A percentile compares a stretch with the other conserved stretches of the same genome.
phyloP scores from a whole-genome alignment of 257 asterid genomes.

The Echium plantagineum region DNA sequence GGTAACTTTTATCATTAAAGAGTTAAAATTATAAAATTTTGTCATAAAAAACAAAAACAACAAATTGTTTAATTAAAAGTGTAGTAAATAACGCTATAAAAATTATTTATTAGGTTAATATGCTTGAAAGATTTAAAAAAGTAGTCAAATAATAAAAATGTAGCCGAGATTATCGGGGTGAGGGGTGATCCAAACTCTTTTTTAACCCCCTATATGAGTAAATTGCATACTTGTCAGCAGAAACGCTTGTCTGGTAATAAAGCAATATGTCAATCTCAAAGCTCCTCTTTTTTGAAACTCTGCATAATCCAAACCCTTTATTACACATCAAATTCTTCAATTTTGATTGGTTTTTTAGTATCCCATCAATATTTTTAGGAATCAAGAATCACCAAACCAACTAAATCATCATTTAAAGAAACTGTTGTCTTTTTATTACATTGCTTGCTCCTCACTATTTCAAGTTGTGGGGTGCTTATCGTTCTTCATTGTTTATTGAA shows the following conservation, averaged over 20 bases:
- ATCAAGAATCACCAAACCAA: constrained; percentile 2
- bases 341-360: constrained; percentile 1
- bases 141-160: too few species aligned
- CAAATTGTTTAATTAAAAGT: too few species aligned
- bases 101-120: too few species aligned
- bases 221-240: constrained; percentile 44
- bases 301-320: too few species aligned
- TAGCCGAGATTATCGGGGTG: too few species aligned
- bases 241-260: constrained; percentile 31
- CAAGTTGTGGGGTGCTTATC: constrained; percentile 28
- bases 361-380: background rate
- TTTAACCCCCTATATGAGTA: constrained; percentile 21
- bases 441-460: constrained; percentile 54
- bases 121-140: too few species aligned
- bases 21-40: too few species aligned
- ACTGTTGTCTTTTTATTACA: constrained; percentile 20
- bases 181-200: too few species aligned
- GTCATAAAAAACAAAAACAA: too few species aligned
- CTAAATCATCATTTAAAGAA: constrained; percentile 12
- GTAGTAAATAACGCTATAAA: too few species aligned
- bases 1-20: too few species aligned
- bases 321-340: background rate
- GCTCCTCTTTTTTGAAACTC: background rate
- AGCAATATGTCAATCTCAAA: constrained; percentile 38
- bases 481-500: constrained; percentile 14